phyloP scores from a whole-genome alignment of 2,329 filamentous ascomycete genomes.

The Penicillium concentricum region DNA sequence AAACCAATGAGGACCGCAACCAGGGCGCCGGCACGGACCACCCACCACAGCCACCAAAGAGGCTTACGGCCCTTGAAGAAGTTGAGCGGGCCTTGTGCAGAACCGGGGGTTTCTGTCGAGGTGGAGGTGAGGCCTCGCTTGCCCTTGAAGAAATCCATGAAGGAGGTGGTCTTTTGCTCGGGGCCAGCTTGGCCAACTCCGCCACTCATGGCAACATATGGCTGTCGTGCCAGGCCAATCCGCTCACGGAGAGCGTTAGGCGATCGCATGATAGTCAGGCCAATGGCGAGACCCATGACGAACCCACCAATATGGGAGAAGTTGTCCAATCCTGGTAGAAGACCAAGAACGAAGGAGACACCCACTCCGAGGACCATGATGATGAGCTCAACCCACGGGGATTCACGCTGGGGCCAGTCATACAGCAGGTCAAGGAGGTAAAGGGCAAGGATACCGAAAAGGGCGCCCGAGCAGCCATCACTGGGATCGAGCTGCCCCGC shows the following conservation, averaged over 20 bases:
- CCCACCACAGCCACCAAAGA: constrained; percentile 97
- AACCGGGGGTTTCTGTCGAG: constrained; percentile 3
- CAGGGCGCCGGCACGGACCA: constrained; percentile 74
- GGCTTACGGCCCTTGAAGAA: constrained; percentile 94
- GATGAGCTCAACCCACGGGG: constrained; percentile 77
- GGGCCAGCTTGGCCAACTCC: constrained; percentile 37
- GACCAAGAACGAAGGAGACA: constrained; percentile 87
- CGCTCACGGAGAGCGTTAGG: constrained; percentile 75
- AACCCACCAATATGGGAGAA: constrained; percentile 97
- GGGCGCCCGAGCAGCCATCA: constrained; percentile 81
- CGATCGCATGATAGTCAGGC: constrained; percentile 83
- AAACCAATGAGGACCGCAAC: constrained; percentile 82
- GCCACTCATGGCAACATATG: constrained; percentile 68
- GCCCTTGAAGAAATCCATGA: constrained; percentile 49
- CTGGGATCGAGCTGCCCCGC: constrained; percentile 78
- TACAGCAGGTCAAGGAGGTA: constrained; percentile 87
- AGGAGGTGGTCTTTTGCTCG: constrained; percentile 48
- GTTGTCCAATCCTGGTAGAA: constrained; percentile 92
- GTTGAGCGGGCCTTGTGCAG: constrained; percentile 44
- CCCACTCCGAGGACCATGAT: constrained; percentile 82
- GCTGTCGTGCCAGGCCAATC: constrained; percentile 66
- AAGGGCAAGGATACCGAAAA: constrained; percentile 90
- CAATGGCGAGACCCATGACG: constrained; percentile 83
- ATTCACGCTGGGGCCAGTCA: constrained; percentile 77
- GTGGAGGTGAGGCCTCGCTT: constrained; percentile 55